phyloP scores from a whole-genome alignment of 768 basidiomycete species.

The Clitopilus hobsonii region DNA sequence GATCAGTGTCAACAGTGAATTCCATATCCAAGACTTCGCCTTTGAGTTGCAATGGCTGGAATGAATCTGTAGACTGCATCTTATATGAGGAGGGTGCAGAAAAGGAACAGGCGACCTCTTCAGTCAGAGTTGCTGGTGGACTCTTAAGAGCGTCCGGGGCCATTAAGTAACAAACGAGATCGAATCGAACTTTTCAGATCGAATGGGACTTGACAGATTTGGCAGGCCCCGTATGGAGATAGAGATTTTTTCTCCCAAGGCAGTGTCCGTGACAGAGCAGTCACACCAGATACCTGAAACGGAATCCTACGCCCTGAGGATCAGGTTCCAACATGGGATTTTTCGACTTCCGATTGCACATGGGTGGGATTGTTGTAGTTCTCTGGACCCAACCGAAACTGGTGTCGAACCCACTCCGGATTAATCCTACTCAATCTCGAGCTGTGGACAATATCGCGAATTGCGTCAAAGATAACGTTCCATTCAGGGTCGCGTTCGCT shows the following conservation, averaged over 20 bases:
- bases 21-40: constrained; percentile 78
- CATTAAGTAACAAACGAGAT: constrained; percentile 56
- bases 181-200: constrained; percentile 37
- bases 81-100: constrained; percentile 28
- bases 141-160: constrained; percentile 52
- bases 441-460: not conserved
- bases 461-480: not conserved
- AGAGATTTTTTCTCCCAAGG: constrained; percentile 13
- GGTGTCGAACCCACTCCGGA: constrained; percentile 21
- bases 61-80: constrained; percentile 54
- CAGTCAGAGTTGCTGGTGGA: constrained; percentile 30
- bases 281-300: constrained; percentile 24
- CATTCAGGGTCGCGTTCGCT: not conserved
- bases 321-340: constrained; percentile 22
- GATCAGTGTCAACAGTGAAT: constrained; percentile 66
- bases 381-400: constrained; percentile 27
- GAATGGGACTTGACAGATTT: constrained; percentile 32
- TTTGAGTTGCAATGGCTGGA: constrained; percentile 61
- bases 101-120: constrained; percentile 46
- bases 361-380: constrained; percentile 25
- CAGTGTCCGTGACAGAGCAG: constrained; percentile 21
- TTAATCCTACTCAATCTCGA: not conserved
- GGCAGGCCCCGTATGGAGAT: constrained; percentile 29
- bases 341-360: constrained; percentile 18
- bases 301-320: constrained; percentile 35